Evolutionary conservation across 1,139 yeast genomes (phyloP).

Genomic region (Sugiyamaella paludigena): DNA sequence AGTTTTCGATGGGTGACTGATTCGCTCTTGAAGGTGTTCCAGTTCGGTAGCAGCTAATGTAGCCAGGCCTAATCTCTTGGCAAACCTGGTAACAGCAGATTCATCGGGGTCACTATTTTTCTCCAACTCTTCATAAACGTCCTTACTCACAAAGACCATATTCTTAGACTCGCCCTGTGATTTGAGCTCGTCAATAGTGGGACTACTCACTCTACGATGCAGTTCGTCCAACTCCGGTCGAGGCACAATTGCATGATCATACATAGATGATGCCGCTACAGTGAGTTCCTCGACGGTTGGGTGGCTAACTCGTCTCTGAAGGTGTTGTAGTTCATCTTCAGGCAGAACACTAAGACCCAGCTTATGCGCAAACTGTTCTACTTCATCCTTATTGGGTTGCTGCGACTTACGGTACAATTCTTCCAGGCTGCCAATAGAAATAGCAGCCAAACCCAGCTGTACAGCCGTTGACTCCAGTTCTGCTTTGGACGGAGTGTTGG

Average conservation of each 20-base stretch:
- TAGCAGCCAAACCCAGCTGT: constrained; percentile 28
- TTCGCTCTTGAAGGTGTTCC: constrained; percentile 19
- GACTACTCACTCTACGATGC: constrained; percentile 25
- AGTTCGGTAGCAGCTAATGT: constrained; percentile 26
- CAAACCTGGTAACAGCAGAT: constrained; percentile 30
- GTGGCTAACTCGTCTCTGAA: constrained; percentile 26
- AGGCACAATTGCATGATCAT: constrained; percentile 34
- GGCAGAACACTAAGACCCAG: constrained; percentile 30
- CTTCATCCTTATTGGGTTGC: constrained; percentile 25
- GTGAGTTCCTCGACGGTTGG: constrained; percentile 29
- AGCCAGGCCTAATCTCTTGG: constrained; percentile 33
- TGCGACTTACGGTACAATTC: constrained; percentile 30
- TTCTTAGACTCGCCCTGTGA: constrained; percentile 23
- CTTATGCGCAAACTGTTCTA: constrained; percentile 26
- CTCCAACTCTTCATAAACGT: constrained; percentile 30
- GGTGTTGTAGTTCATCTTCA: constrained; percentile 20
- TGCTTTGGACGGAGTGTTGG: constrained; percentile 26
- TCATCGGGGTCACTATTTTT: constrained; percentile 30
- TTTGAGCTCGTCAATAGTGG: constrained; percentile 31
- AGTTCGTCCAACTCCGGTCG: constrained; percentile 27
- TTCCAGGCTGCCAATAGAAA: constrained; percentile 28
- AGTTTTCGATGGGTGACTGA: constrained; percentile 27
- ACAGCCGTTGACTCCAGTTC: constrained; percentile 29
- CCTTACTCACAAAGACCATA: constrained; percentile 24
- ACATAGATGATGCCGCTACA: constrained; percentile 20